A percentile compares a stretch with the other conserved stretches of the same genome.
Conservation (phyloP, 352 stramenopile species). For the Aphanomyces euteiches region DNA sequence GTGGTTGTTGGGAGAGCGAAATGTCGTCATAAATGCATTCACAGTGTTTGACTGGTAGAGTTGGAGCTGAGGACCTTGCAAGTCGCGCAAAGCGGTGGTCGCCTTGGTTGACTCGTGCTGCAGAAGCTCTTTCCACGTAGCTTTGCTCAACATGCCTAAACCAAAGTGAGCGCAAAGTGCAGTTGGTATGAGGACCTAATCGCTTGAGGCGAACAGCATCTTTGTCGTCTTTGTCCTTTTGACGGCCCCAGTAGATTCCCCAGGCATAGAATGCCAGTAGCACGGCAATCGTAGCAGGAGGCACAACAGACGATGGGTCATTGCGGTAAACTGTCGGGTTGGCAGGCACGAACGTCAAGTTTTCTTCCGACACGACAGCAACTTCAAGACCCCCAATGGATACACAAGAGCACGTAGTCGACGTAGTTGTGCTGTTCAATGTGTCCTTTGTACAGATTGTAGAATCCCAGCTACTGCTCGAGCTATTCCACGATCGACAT, state of each 20-base stretch:
- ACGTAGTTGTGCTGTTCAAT: conserved; percentile 35
- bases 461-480: conserved; percentile 40
- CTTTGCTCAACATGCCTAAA: conserved; percentile 25
- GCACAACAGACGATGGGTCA: conserved; percentile 52
- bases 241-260: conserved; percentile 35
- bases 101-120: conserved; percentile 2
- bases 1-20: neutral
- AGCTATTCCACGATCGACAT: conserved; percentile 53
- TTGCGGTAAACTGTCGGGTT: conserved; percentile 56
- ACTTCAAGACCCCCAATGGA: conserved; percentile 49
- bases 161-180: neutral
- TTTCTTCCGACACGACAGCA: conserved; percentile 57
- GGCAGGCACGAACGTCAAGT: conserved; percentile 57
- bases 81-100: neutral
- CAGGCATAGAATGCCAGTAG: conserved; percentile 44
- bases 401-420: conserved; percentile 60
- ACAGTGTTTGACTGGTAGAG: neutral
- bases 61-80: neutral
- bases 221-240: conserved; percentile 46
- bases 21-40: conserved; percentile 25
- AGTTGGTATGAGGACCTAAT: neutral
- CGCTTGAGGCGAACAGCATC: conserved; percentile 31
- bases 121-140: conserved; percentile 27
- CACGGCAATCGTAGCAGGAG: conserved; percentile 39
- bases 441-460: conserved; percentile 62